A percentile compares a stretch with the other conserved stretches of the same genome.
Conservation (phyloP, 78 protist species). For the Dictyostelium capitatum region DNA sequence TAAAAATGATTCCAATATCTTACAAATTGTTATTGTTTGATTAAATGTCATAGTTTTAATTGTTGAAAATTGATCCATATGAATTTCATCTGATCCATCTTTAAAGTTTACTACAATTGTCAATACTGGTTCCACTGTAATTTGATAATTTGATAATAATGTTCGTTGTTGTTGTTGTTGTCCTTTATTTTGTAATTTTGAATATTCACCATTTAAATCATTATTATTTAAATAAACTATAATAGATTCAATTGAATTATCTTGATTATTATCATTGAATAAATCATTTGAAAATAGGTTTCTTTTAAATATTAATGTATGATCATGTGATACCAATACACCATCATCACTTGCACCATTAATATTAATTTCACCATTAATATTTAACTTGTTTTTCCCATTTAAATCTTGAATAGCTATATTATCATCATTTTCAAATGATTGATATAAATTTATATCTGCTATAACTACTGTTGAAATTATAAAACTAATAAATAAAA, state of each 20-base stretch:
- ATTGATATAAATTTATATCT: neutral
- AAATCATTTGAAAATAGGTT: neutral
- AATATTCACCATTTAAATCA: neutral
- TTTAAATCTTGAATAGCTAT: neutral
- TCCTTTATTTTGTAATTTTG: neutral
- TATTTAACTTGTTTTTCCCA: neutral
- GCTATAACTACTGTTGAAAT: neutral
- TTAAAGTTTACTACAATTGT: neutral
- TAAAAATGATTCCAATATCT: slow-evolving; percentile 11
- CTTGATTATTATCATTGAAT: neutral
- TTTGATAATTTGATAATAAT: neutral
- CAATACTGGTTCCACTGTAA: neutral
- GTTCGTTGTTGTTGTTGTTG: neutral
- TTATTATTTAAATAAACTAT: slow-evolving; percentile 24
- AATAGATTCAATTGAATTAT: neutral
- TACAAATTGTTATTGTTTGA: slow-evolving; percentile 9
- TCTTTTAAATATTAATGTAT: neutral
- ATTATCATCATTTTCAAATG: neutral
- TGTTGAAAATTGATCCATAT: slow-evolving; percentile 45
- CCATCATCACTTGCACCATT: neutral
- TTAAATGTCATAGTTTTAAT: slow-evolving; percentile 59
- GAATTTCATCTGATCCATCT: neutral
- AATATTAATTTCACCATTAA: neutral
- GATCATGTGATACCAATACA: neutral
- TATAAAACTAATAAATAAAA: neutral